A percentile compares a stretch with the other conserved stretches of the same genome.
phyloP scores from a whole-genome alignment of 768 basidiomycete species.

The Amanita jacksonii region DNA sequence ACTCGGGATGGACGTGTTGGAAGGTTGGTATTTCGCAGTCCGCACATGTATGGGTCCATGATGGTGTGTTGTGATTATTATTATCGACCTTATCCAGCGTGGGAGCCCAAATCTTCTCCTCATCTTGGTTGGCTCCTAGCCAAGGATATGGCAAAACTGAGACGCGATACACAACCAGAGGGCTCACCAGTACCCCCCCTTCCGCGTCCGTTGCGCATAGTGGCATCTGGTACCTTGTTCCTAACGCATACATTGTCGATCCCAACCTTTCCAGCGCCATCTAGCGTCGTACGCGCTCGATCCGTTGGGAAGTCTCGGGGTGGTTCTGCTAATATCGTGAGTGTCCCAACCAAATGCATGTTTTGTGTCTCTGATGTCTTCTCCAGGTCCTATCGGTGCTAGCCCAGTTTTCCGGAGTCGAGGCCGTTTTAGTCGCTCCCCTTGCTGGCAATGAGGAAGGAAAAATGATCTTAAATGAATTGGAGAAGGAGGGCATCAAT shows the following conservation, averaged over 20 bases:
- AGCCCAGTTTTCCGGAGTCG: conserved; percentile 58
- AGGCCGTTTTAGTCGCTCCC: conserved; percentile 65
- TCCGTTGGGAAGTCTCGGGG: conserved; percentile 59
- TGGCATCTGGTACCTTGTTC: conserved; percentile 77
- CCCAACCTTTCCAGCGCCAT: conserved; percentile 47
- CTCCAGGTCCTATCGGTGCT: conserved; percentile 51
- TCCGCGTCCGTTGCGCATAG: conserved; percentile 50
- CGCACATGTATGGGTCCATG: no score
- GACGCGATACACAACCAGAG: conserved; percentile 30
- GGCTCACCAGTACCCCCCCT: conserved; percentile 16
- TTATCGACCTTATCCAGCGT: no score
- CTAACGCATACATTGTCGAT: conserved; percentile 63
- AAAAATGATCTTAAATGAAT: conserved; percentile 46
- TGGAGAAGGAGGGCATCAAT: conserved; percentile 57
- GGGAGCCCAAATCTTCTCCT: no score
- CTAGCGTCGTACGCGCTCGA: conserved; percentile 57
- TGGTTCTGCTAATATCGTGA: conserved; percentile 57
- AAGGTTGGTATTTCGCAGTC: no score
- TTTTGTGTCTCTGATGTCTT: conserved; percentile 7
- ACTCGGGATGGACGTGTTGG: no score
- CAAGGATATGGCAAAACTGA: conserved; percentile 27
- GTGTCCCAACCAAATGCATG: not conserved
- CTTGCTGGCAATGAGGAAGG: conserved; percentile 69
- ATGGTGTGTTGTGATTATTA: no score
- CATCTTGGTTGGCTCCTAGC: no score